Evolutionary conservation across 768 basidiomycete species (phyloP), one percentile per base, ranked within the genome.

Genomic region (Hericium rajendrae): DNA sequence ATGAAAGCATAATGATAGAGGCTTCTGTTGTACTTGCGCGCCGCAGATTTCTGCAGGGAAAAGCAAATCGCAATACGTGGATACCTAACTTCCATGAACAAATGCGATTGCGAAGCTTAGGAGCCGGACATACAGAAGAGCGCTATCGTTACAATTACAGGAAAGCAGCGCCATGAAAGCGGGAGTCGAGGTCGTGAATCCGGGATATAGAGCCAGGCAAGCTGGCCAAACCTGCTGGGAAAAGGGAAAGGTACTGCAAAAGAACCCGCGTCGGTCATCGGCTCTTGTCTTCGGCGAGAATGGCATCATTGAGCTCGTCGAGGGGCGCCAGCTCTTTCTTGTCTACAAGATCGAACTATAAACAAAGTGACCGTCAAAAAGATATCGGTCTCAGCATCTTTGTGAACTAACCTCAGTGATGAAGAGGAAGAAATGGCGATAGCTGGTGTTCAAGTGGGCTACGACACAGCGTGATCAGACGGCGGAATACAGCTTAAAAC

Each of bases 381-480:
- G 24, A 13, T 26, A 13, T 26, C 56, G 16, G 12, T 11, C n/a
- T 38, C 38, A 49, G 22, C 16, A 40, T 6, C 10, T 13, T 15
- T n/a, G 26, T 15, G 6, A 32, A 68, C 79, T 43, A 65, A 92
- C 94, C 83, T 99, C 95, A 63, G 93, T 86, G 60, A 98, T 83
- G 68, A 98, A 98, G 46, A 98, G 76, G 76, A 97, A 91, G 76
- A 99, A 99, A 72, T 99, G 97, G 38, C 91, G 83, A 70, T 99
- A 98, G 69, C 93, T 95, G 13, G 97, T 99, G 69, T 99, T 99
- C 62, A 99, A 78, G 68, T 99, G 97, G 2, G 97, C 97, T 98
- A 61, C 28, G 6, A 10, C 41, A 13, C 48, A 22, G 16, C 16
- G 16, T 6, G 24, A 48, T 51, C 11, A 49, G 41, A 20, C 37